Evolutionary conservation across 2,329 filamentous ascomycete genomes (phyloP), one percentile per base, ranked within the genome.

Genomic region (Neofusicoccum ribis): DNA sequence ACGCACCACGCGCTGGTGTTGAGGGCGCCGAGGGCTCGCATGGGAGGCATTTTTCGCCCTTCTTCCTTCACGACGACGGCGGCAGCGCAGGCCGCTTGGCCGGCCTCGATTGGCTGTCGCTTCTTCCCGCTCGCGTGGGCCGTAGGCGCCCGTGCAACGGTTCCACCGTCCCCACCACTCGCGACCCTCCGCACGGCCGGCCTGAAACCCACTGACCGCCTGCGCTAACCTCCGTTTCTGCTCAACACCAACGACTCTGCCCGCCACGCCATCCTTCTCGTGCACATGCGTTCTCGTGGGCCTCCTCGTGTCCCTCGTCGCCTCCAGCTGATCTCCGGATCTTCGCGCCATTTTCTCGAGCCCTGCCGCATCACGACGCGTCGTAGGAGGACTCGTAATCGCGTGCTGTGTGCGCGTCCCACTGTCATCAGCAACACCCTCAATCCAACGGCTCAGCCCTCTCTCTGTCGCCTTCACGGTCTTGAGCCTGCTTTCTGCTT

Each of bases 91-190:
- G 23, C 9, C 31, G 17, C 46, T 52, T 27, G 49, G 23, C 46
- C 50, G 41, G 49, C 49, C 15, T 54, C 27, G 50, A 63, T 56
- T 63, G 61, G 61, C 61, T 37, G 39, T 64, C 41, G 39, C 61
- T 64, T 63, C 49, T n/a, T 23, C 61, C 50, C 39, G 49, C 50
- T 14, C 7, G 41, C n/a, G 6, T 17, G 23, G n/a, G 41, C 37
- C 52, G 17, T 23, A 47, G 31, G n/a, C 56, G 56, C 56, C 56
- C 31, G 56, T 60, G 56, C 56, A 17, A 60, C 56, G n/a, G 14
- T 15, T n/a, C 31, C 27, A 31, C 27, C 27, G 27, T 31, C 27
- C 6, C 43, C 20, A 34, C 43, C 54, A 27, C 20, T 41, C 37
- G 52, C 52, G 31, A 20, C 31, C 46, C 17, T 27, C 46, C 46